Conservation (phyloP, 2,329 filamentous ascomycete genomes). For the Nemania sp. region DNA sequence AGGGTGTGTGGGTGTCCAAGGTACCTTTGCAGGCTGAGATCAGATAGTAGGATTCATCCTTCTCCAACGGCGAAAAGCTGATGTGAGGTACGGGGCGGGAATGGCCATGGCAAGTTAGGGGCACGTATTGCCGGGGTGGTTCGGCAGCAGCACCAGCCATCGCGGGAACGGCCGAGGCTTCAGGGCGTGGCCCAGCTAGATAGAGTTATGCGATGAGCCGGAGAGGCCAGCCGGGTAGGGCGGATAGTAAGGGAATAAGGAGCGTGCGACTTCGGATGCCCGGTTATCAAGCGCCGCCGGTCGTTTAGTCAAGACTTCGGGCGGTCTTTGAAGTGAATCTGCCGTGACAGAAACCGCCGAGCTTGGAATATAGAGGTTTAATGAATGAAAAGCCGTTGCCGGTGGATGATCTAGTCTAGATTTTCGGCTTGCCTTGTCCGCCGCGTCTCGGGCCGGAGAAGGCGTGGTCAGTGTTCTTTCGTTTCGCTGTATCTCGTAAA, state of each 20-base stretch:
- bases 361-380: neutral
- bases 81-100: slow-evolving; percentile 90
- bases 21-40: slow-evolving; percentile 90
- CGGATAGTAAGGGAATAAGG: too few species aligned
- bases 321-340: too few species aligned
- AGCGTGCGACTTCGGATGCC: too few species aligned
- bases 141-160: slow-evolving; percentile 32
- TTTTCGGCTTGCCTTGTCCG: slow-evolving; percentile 12
- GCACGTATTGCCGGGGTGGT: slow-evolving; percentile 65
- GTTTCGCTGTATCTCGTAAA: slow-evolving; percentile 27
- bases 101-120: slow-evolving; percentile 91
- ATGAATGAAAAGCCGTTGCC: slow-evolving; percentile 18
- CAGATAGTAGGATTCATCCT: slow-evolving; percentile 85
- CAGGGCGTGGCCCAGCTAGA: too few species aligned
- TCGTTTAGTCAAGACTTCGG: too few species aligned
- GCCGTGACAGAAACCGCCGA: neutral
- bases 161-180: neutral
- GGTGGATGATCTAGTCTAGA: slow-evolving; percentile 22
- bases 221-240: too few species aligned
- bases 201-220: too few species aligned
- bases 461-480: slow-evolving; percentile 21
- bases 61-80: slow-evolving; percentile 81
- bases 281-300: too few species aligned
- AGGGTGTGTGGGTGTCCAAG: neutral
- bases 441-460: slow-evolving; percentile 8